Conservation (phyloP, 1,284 basidiomycete genomes). For the Leccinum pachyderme region DNA sequence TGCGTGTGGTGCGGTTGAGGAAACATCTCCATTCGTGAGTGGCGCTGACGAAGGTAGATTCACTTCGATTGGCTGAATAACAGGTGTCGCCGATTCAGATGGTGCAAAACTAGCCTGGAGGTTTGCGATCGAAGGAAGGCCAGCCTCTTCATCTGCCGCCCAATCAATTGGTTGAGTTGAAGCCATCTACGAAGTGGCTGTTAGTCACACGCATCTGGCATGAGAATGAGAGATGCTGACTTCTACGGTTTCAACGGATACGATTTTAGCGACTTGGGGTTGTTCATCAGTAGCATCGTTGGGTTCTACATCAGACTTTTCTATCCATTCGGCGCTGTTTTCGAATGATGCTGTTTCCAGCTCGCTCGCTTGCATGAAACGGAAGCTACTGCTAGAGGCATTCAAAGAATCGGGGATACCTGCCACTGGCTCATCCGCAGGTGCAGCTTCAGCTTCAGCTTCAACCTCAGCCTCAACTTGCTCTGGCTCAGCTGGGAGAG, state of each 20-base stretch:
- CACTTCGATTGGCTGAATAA: slow-evolving; percentile 39
- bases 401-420: slow-evolving; percentile 35
- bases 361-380: slow-evolving; percentile 77
- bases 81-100: slow-evolving; percentile 55
- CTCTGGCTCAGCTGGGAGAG: slow-evolving; percentile 33
- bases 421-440: slow-evolving; percentile 28
- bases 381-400: slow-evolving; percentile 52
- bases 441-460: background rate
- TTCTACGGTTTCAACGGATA: slow-evolving; percentile 27
- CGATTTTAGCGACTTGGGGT: slow-evolving; percentile 30
- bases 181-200: slow-evolving; percentile 15
- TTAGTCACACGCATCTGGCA: slow-evolving; percentile 6
- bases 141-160: slow-evolving; percentile 55
- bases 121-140: slow-evolving; percentile 55
- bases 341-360: slow-evolving; percentile 54
- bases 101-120: slow-evolving; percentile 52
- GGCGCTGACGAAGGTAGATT: slow-evolving; percentile 28
- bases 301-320: slow-evolving; percentile 37
- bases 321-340: slow-evolving; percentile 51
- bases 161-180: slow-evolving; percentile 47
- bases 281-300: slow-evolving; percentile 28
- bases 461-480: slow-evolving; percentile 9
- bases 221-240: slow-evolving; percentile 6
- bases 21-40: slow-evolving; percentile 29
- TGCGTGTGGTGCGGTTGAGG: slow-evolving; percentile 25